Evolutionary conservation across 2,329 filamentous ascomycete species (phyloP), one percentile per base, ranked within the genome.

Genomic region (Catunica adiposa): DNA sequence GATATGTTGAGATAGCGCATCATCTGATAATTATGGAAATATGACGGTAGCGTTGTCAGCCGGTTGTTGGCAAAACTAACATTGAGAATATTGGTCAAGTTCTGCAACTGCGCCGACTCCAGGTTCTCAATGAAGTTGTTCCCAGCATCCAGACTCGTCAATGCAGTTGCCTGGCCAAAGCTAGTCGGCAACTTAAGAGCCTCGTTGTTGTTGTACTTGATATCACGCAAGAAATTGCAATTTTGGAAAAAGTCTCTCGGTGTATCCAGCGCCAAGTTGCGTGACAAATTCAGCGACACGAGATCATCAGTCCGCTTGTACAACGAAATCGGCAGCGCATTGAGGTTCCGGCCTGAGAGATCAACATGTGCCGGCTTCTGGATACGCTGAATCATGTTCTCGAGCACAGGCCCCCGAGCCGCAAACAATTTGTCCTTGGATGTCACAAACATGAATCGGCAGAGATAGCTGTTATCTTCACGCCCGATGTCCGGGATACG

Each of bases 391-490:
- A 94, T 80, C 25, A 84, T 85, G 52, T 89, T 78, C 63, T 97
- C 90, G 60, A n/a, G n/a, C n/a, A 89, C 84, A 7, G 47, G 53
- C 11, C n/a, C n/a, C n/a, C 90, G 89, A 14, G 55, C 56, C 61
- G 87, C 83, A 23, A 86, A 73, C 59, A 77, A 80, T n/a, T 50
- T 54, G n/a, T 59, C 57, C 8, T 48, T 29, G 20, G 67, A 70
- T 15, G 90, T 89, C 58, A 96, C 73, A 68, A 98, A 98, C 58
- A 92, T 88, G 70, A 98, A 97, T 4, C 92, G 86, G 65, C 89
- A 94, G 11, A 98, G 77, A 63, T 97, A 98, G 66, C 89, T 94
- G 67, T 97, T 95, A 71, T 98, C 92, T 68, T 98, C 92, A 57
- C 92, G 82, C 26, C 92, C 92, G 54, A 98, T 80, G 60, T 97